These are phyloP conservation scores for Brassica nigra DNA, from an alignment of 345 rosid genomes.

Conservation along the genomic window DNA sequence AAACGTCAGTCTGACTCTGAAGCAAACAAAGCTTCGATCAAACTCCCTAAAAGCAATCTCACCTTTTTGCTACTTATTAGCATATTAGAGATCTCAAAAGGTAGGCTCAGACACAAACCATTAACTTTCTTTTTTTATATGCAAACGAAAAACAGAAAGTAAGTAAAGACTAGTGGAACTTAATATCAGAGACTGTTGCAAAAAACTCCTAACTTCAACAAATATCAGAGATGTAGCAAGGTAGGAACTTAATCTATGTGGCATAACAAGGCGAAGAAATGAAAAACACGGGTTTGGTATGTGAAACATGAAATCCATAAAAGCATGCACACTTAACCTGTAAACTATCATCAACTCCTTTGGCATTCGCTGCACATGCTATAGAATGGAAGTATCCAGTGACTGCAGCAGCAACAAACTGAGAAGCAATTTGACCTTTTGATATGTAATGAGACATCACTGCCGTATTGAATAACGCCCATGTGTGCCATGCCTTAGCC, in stretches of 20 bases:
- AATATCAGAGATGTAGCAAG: conserved; percentile 6
- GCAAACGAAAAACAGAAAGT: background rate
- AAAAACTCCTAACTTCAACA: conserved; percentile 25
- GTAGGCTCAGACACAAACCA: conserved; percentile 13
- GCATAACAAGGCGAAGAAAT: conserved; percentile 15
- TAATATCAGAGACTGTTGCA: background rate
- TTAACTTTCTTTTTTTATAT: background rate
- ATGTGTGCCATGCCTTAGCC: conserved; percentile 98
- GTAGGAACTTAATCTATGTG: conserved; percentile 8
- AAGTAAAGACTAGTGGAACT: background rate
- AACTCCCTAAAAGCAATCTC: background rate
- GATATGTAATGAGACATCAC: conserved; percentile 92
- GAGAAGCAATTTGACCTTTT: conserved; percentile 69
- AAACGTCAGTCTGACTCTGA: conserved; percentile 12
- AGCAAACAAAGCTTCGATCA: conserved; percentile 5
- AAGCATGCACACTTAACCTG: conserved; percentile 58
- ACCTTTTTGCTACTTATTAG: background rate
- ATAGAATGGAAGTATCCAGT: conserved; percentile 97
- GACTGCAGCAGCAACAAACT: conserved; percentile 87
- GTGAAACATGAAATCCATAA: conserved; percentile 24
- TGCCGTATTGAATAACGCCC: conserved; percentile 98
- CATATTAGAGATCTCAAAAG: conserved; percentile 13
- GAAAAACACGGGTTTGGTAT: conserved; percentile 2
- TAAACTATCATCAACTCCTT: conserved; percentile 97
- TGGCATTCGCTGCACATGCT: conserved; percentile 87